Evolutionary conservation across 2,329 filamentous ascomycete genomes (phyloP), one percentile per base, ranked within the genome.

Genomic region (Pseudogymnoascus sp.): DNA sequence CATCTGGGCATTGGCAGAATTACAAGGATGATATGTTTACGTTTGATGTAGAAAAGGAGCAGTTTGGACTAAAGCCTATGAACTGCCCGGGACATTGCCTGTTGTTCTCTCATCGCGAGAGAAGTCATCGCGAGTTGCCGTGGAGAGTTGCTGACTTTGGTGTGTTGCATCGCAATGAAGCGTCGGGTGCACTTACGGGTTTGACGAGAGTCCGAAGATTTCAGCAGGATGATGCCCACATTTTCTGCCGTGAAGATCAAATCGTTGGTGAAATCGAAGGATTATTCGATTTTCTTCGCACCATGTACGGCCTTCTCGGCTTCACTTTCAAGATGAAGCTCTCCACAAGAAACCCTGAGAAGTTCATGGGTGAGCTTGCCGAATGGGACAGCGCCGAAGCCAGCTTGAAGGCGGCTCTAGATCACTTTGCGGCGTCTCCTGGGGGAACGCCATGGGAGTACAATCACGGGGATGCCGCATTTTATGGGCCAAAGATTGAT

Each of bases 401-500:
- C 14, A 91, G 89, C 74, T 82, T 99, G 60, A 87, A 86, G 71
- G 82, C 87, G 64, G 91, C 92, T 16, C 81, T 99, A 58, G 84
- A 94, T 67, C 82, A 87, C 66, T 97, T 97, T 75, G 82, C 84
- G 75, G 62, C 75, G 75, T 19, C 72, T 66, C 49, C 77, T 58
- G 81, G 80, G 60, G 84, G 87, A 64, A 82, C 86, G 35, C 80
- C 86, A 66, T 99, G 94, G 94, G 89, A 91, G 74, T 80, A 96
- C 60, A 96, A 97, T 76, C 89, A 91, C 64, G 94, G 93, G 63
- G 94, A 99, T 70, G 94, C 94, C 72, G 94, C 94, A 61, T 99
- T 97, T 78, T 99, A 99, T 75, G 94, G 94, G 1, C 94, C 94
- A 60, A 99, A 99, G 84, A 96, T 97, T 69, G 94, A 99, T 71